Evolutionary conservation across 202 grass and related monocot species (phyloP).

Genomic region (Carex sylvatica): DNA sequence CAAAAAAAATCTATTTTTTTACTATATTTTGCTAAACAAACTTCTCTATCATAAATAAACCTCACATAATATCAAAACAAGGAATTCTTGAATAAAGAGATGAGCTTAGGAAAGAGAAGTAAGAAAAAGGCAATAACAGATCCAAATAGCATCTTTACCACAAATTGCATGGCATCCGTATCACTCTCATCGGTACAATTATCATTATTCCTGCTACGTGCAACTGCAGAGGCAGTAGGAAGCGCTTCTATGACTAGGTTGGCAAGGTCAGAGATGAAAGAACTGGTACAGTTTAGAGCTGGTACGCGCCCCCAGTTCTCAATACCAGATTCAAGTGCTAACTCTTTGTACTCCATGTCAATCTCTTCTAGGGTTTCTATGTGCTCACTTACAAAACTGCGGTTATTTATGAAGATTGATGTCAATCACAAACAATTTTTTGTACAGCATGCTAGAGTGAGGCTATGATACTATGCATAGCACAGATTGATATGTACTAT

Average conservation of each 20-base stretch:
- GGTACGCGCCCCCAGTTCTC: slow-evolving; percentile 92
- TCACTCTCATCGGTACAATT: slow-evolving; percentile 6
- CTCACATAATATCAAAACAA: slow-evolving; percentile 31
- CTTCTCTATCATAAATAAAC: background rate
- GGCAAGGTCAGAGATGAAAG: slow-evolving; percentile 80
- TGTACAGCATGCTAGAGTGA: background rate
- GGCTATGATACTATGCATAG: too few species aligned
- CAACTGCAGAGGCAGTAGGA: slow-evolving; percentile 47
- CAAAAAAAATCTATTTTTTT: background rate
- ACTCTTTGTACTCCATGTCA: slow-evolving; percentile 96
- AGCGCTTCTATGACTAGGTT: slow-evolving; percentile 74
- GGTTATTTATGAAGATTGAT: background rate
- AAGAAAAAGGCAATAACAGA: slow-evolving; percentile 70
- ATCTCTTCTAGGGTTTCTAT: slow-evolving; percentile 98
- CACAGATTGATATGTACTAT: too few species aligned
- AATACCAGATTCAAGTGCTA: slow-evolving; percentile 82
- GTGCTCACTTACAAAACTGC: slow-evolving; percentile 93
- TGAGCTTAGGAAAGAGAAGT: slow-evolving; percentile 58
- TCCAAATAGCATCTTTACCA: slow-evolving; percentile 74
- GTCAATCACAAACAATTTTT: slow-evolving; percentile 13
- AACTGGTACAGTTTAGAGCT: slow-evolving; percentile 63
- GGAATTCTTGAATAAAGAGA: slow-evolving; percentile 60
- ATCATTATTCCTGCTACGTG: slow-evolving; percentile 27
- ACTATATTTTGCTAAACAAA: background rate
- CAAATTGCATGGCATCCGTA: slow-evolving; percentile 46